These are phyloP conservation scores for Fusarium sp. DNA, from an alignment of 2,329 filamentous ascomycete genomes.

Conservation along the genomic window DNA sequence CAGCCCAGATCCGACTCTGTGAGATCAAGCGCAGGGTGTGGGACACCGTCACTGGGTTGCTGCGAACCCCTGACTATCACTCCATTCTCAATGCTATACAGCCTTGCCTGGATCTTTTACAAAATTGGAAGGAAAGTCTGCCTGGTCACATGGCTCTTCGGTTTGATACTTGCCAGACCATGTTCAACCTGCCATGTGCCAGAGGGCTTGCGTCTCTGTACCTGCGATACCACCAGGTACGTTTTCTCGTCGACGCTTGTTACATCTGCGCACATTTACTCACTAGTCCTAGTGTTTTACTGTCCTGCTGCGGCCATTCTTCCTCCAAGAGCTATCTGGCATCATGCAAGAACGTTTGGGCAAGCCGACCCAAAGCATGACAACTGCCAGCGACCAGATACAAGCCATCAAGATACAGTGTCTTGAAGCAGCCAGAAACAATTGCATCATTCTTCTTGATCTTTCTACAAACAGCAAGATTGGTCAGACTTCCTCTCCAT, in stretches of 20 bases:
- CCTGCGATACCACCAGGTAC: conserved; percentile 16
- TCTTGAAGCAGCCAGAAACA: conserved; percentile 9
- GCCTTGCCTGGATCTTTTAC: conserved; percentile 1
- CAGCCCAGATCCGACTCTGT: conserved; percentile 6
- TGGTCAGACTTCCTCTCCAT: not conserved
- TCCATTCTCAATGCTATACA: not conserved
- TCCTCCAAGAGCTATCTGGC: conserved; percentile 11
- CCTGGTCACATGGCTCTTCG: conserved; percentile 3
- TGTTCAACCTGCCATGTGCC: conserved; percentile 6
- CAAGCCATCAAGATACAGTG: conserved; percentile 7
- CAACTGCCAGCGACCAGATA: not conserved
- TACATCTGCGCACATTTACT: not conserved
- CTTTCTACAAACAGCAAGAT: conserved; percentile 7
- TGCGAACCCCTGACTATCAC: not conserved
- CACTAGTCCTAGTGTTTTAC: conserved; percentile 4
- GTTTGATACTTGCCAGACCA: conserved; percentile 3
- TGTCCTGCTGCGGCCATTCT: conserved; percentile 6
- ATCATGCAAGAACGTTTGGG: conserved; percentile 6
- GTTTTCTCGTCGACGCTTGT: not conserved
- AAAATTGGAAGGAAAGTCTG: conserved; percentile 3
- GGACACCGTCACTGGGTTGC: not conserved
- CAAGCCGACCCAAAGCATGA: not conserved
- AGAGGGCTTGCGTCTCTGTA: conserved; percentile 18
- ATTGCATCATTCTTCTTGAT: conserved; percentile 11
- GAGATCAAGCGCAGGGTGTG: conserved; percentile 16